Conservation (phyloP, 306 rosid species). For the Quillaja saponaria region DNA sequence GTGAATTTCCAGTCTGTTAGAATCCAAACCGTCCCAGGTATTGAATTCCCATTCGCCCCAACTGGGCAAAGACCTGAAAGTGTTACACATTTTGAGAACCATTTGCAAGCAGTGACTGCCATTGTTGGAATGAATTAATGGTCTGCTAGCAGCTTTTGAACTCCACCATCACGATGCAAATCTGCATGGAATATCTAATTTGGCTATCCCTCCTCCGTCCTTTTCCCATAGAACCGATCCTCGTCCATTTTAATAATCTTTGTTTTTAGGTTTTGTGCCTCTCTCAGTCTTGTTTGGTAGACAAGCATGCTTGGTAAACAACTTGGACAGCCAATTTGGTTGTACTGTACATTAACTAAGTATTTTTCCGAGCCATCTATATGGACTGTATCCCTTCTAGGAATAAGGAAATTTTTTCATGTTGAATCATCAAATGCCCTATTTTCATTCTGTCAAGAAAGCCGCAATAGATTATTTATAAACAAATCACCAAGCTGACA, state of each 20-base stretch:
- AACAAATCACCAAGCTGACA: no score
- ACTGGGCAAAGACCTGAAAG: conserved; percentile 9
- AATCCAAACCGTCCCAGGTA: neutral
- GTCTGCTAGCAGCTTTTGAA: neutral
- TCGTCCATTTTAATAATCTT: neutral
- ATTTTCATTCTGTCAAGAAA: no score
- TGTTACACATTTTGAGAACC: neutral
- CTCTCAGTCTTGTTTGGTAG: neutral
- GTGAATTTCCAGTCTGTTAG: conserved; percentile 5
- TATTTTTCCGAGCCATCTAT: no score
- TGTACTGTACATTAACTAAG: no score
- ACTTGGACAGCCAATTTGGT: no score
- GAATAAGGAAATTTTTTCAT: no score
- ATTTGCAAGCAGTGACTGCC: neutral
- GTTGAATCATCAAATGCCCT: no score
- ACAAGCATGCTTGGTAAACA: no score
- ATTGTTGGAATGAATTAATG: neutral
- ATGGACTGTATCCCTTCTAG: no score
- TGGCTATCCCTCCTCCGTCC: neutral
- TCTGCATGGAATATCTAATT: neutral
- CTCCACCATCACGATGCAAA: neutral
- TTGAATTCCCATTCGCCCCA: conserved; percentile 5
- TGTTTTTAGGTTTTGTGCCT: neutral
- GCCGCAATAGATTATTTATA: no score
- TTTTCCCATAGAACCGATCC: no score